phyloP scores from a whole-genome alignment of 2,329 filamentous ascomycete species.

The Aspergillus pseudoviridinutans region DNA sequence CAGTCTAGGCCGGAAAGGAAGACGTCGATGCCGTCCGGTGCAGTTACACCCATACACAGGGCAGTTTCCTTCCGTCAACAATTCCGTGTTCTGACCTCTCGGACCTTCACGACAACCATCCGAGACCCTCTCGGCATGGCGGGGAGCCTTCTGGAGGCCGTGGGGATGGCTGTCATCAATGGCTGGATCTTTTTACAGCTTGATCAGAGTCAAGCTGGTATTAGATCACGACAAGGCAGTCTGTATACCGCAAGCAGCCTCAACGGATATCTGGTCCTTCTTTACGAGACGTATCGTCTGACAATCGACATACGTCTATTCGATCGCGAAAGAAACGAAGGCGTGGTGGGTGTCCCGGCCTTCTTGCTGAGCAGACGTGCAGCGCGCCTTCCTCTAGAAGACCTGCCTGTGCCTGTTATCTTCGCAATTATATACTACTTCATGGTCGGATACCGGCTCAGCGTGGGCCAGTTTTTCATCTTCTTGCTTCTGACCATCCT shows the following conservation, averaged over 20 bases:
- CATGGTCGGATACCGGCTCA: constrained; percentile 68
- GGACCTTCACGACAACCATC: constrained; percentile 67
- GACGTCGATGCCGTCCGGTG: not conserved
- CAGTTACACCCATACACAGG: constrained; percentile 19
- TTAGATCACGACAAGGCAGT: constrained; percentile 68
- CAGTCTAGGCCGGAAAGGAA: constrained; percentile 5
- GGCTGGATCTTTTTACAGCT: constrained; percentile 71
- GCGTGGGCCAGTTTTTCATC: constrained; percentile 62
- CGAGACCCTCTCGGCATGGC: constrained; percentile 74
- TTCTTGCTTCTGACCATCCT: constrained; percentile 67
- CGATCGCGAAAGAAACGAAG: constrained; percentile 70
- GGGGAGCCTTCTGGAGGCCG: constrained; percentile 65
- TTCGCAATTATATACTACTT: constrained; percentile 73
- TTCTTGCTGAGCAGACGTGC: constrained; percentile 68
- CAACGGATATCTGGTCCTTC: constrained; percentile 71
- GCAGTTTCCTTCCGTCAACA: constrained; percentile 61
- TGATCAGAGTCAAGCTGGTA: constrained; percentile 63
- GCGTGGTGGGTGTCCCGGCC: constrained; percentile 64
- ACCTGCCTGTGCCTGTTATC: constrained; percentile 67
- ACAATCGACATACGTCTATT: constrained; percentile 72
- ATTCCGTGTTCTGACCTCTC: constrained; percentile 60
- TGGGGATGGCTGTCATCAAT: constrained; percentile 66
- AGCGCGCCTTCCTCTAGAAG: constrained; percentile 66
- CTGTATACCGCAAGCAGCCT: constrained; percentile 68
- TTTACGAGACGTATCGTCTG: constrained; percentile 72